A percentile compares a stretch with the other conserved stretches of the same genome.
phyloP scores from a whole-genome alignment of 805 yeast species.

The Komagataella pseudopastoris region DNA sequence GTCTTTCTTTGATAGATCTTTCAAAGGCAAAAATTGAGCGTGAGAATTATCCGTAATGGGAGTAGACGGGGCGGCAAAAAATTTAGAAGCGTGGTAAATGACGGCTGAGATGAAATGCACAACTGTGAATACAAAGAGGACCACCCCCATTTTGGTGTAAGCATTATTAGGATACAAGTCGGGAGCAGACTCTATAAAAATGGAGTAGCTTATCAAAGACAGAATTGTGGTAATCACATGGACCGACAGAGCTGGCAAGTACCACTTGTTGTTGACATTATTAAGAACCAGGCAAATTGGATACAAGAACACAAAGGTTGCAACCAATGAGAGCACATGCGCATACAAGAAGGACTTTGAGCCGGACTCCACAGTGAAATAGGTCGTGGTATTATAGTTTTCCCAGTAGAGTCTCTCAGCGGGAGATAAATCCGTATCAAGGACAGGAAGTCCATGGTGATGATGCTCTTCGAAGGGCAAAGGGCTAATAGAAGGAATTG shows the following conservation, averaged over 20 bases:
- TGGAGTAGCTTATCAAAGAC: slow-evolving; percentile 40
- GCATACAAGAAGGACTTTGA: slow-evolving; percentile 32
- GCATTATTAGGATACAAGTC: slow-evolving; percentile 67
- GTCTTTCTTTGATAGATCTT: slow-evolving; percentile 8
- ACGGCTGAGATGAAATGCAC: slow-evolving; percentile 45
- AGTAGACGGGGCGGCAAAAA: slow-evolving; percentile 16
- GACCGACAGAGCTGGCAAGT: slow-evolving; percentile 37
- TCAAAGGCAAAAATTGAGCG: slow-evolving; percentile 14
- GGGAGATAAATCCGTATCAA: slow-evolving; percentile 51
- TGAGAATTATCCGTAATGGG: slow-evolving; percentile 3
- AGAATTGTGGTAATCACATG: slow-evolving; percentile 32
- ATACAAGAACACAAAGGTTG: slow-evolving; percentile 39
- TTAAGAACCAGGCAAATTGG: slow-evolving; percentile 60
- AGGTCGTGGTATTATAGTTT: slow-evolving; percentile 63
- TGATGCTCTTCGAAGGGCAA: slow-evolving; percentile 22
- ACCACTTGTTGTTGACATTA: slow-evolving; percentile 43
- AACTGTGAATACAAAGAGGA: slow-evolving; percentile 37
- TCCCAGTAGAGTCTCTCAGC: slow-evolving; percentile 73
- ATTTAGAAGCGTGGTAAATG: slow-evolving; percentile 29
- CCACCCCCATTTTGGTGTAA: slow-evolving; percentile 51
- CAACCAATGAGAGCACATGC: slow-evolving; percentile 34
- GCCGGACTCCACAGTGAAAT: slow-evolving; percentile 38
- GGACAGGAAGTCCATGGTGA: slow-evolving; percentile 64
- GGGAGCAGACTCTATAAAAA: slow-evolving; percentile 48
- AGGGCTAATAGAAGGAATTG: background rate